phyloP scores from a whole-genome alignment of 1,284 basidiomycete species.

The Mycena citricolor region DNA sequence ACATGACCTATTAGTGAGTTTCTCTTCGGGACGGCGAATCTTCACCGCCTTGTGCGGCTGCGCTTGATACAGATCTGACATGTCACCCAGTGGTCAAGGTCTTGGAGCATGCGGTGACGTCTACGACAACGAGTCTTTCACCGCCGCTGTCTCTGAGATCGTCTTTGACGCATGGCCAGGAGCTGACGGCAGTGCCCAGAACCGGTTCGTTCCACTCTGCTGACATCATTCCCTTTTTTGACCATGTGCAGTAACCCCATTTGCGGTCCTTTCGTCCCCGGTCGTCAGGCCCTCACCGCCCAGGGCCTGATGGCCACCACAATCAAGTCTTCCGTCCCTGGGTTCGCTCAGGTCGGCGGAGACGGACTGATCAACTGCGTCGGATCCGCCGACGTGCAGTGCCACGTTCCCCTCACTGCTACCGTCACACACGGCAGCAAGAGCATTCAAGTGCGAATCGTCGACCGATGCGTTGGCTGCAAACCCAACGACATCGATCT shows the following conservation, averaged over 20 bases:
- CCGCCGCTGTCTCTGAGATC: slow-evolving; percentile 29
- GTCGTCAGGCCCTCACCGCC: slow-evolving; percentile 23
- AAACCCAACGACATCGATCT: slow-evolving; percentile 28
- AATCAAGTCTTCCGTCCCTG: slow-evolving; percentile 19
- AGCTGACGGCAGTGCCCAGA: slow-evolving; percentile 12
- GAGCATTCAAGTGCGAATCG: slow-evolving; percentile 28
- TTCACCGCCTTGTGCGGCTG: background rate
- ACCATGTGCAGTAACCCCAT: slow-evolving; percentile 34
- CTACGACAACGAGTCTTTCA: slow-evolving; percentile 29
- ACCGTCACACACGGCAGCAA: slow-evolving; percentile 30
- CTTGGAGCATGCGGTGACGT: slow-evolving; percentile 31
- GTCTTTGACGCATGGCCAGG: slow-evolving; percentile 31
- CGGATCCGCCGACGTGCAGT: slow-evolving; percentile 20
- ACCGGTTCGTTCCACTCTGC: background rate
- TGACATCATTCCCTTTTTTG: no score
- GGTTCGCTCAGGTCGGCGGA: slow-evolving; percentile 27
- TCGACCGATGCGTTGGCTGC: slow-evolving; percentile 31
- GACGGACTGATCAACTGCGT: slow-evolving; percentile 31
- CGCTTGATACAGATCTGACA: background rate
- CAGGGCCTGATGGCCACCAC: slow-evolving; percentile 25
- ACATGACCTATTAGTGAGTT: slow-evolving; percentile 34
- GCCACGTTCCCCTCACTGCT: slow-evolving; percentile 32
- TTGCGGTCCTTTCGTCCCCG: slow-evolving; percentile 25
- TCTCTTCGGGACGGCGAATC: background rate
- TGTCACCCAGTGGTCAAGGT: slow-evolving; percentile 26